Evolutionary conservation across 306 rosid species (phyloP), one percentile per base, ranked within the genome.

Genomic region (Crotalaria pallida): DNA sequence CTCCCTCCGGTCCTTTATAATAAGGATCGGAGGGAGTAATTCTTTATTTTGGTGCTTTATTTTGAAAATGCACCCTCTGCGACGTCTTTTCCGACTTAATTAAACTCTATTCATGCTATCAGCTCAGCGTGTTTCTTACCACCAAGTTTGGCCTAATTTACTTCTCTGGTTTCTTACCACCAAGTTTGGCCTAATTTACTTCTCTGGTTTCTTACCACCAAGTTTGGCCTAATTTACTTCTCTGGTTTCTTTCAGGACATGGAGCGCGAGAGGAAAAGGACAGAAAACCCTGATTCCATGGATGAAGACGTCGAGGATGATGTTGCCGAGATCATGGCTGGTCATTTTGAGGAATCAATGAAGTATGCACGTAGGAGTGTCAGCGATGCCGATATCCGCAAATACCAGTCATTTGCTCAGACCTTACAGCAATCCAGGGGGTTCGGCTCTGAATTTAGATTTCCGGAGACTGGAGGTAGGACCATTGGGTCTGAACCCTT

Each of bases 341-440:
- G 80, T 52, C 88, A 84, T 69, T 84, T 84, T 18, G 86, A 84
- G 31, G 86, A 84, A 84, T 84, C 86, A 13, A 81, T 84, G 88
- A 84, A 81, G 64, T 84, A 7, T 68, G 88, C 86, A 1, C 88
- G 88, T 4, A 76, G 84, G 71, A 84, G 89, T 73, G 89, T 85
- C 5, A 85, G 86, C 12, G 86, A 82, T 29, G 86, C 86, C 10
- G 89, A 82, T 65, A 85, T 85, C 6, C 81, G 86, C 57, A 85
- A 85, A 49, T 85, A 85, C 74, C 89, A 82, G 71, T 83, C 81
- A 44, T 85, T 85, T 82, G 84, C 89, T 72, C 86, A 79, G 65
- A 85, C 89, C 43, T 76, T 85, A 11, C 87, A 85, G 71, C 89
- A 85, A 67, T 85, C 87, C 0, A 73, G 87, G 45, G 87, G 89